Percentiles rank a stretch among this genome's conserved stretches.
Conservation (phyloP, 257 asterid species). For the Forsythia viridissima region DNA sequence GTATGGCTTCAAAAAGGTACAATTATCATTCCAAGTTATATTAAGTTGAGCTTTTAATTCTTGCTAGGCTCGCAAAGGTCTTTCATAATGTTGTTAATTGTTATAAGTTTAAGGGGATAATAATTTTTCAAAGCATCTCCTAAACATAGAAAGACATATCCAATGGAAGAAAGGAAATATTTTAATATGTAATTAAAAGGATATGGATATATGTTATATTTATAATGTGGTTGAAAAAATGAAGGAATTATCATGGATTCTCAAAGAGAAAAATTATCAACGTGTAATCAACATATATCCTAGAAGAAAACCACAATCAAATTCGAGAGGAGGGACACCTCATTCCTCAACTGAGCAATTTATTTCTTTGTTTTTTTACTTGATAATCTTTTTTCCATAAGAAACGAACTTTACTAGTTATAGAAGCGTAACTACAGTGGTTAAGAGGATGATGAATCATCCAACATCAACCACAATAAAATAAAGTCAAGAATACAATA, state of each 20-base stretch:
- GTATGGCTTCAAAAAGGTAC: neutral
- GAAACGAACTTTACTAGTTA: neutral
- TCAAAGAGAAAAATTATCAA: neutral
- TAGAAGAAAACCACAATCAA: neutral
- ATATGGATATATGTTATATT: neutral
- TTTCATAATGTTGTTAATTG: neutral
- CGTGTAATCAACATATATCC: neutral
- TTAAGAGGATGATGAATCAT: neutral
- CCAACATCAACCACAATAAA: neutral
- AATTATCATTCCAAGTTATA: neutral
- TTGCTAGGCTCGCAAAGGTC: neutral
- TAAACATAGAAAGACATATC: neutral
- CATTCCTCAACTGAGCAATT: neutral
- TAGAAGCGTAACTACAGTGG: neutral
- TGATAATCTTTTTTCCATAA: neutral
- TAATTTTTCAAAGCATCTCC: neutral
- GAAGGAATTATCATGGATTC: neutral
- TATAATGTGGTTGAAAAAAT: neutral
- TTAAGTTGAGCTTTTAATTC: neutral
- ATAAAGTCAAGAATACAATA: too few species aligned
- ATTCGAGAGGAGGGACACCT: neutral
- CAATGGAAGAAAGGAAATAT: neutral
- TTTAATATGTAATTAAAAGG: neutral
- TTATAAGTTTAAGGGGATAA: neutral
- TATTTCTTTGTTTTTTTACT: neutral